Evolutionary conservation across 306 rosid species (phyloP).

Genomic region (Hylodesmum podocarpum): DNA sequence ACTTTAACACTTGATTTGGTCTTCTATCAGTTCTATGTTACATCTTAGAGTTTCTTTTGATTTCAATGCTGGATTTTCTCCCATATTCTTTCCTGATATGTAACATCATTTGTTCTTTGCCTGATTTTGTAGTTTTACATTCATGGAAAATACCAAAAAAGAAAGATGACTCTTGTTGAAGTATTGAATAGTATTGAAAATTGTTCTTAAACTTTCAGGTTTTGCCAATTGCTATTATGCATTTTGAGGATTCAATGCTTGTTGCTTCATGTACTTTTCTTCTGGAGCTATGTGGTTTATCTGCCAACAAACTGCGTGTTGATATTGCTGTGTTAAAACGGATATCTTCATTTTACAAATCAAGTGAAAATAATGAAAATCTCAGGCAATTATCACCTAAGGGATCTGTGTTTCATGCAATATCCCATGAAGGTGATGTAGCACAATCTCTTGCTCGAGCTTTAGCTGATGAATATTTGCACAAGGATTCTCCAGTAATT

Average conservation of each 20-base stretch:
- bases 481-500: conserved; percentile 48
- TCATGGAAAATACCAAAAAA: conserved; percentile 5
- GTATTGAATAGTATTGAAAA: conserved; percentile 27
- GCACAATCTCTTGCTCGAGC: conserved; percentile 82
- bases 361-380: conserved; percentile 56
- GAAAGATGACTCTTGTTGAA: not conserved
- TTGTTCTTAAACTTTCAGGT: conserved; percentile 57
- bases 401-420: conserved; percentile 72
- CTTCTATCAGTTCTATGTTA: conserved; percentile 15
- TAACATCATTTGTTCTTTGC: not conserved
- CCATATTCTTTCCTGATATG: not conserved
- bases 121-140: not conserved
- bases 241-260: conserved; percentile 84
- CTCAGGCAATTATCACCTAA: conserved; percentile 60
- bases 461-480: conserved; percentile 82
- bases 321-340: conserved; percentile 85
- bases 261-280: conserved; percentile 91
- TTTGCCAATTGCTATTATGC: conserved; percentile 75
- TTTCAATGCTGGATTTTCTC: conserved; percentile 12
- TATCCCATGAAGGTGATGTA: conserved; percentile 65
- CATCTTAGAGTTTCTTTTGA: not conserved
- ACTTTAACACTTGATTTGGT: not conserved
- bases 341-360: conserved; percentile 71
- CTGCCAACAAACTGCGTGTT: conserved; percentile 75
- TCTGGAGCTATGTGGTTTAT: conserved; percentile 85